Evolutionary conservation across 257 asterid species (phyloP).

Genomic region (Mitragyna speciosa): DNA sequence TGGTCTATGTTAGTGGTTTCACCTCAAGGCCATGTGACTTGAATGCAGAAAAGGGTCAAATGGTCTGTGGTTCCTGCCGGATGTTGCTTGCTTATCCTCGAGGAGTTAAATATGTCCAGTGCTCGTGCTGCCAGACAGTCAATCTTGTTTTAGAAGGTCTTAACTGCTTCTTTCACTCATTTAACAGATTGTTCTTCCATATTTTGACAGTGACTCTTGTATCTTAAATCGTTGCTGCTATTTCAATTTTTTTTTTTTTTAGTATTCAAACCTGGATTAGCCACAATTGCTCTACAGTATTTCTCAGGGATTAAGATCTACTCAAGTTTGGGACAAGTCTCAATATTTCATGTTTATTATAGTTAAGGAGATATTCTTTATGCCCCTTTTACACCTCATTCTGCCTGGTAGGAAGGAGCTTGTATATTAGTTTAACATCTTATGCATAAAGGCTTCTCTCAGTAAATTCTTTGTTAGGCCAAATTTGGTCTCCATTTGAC

Average conservation of each 20-base stretch:
- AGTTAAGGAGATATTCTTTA: too few relatives aligned
- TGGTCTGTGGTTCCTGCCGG: constrained; percentile 89
- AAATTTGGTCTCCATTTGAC: not conserved
- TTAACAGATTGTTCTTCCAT: not conserved
- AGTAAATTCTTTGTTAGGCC: not conserved
- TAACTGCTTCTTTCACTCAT: constrained; percentile 3
- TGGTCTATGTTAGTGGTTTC: not conserved
- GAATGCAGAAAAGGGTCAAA: constrained; percentile 45
- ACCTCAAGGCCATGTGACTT: not conserved
- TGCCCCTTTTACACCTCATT: too few relatives aligned
- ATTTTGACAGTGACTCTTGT: not conserved
- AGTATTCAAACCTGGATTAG: not conserved
- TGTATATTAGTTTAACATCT: not conserved
- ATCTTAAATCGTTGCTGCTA: not conserved
- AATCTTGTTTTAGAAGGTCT: constrained; percentile 86
- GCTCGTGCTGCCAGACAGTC: constrained; percentile 76
- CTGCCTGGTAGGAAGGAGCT: not conserved
- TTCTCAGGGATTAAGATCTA: too few relatives aligned
- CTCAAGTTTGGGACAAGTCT: too few relatives aligned
- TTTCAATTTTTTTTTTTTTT: not conserved
- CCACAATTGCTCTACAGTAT: not conserved
- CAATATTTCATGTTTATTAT: too few relatives aligned
- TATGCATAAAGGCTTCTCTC: not conserved
- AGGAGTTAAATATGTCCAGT: constrained; percentile 75
- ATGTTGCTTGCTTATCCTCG: constrained; percentile 69